phyloP scores from a whole-genome alignment of 2,329 filamentous ascomycete species.

The Trichoderma aggressivum region DNA sequence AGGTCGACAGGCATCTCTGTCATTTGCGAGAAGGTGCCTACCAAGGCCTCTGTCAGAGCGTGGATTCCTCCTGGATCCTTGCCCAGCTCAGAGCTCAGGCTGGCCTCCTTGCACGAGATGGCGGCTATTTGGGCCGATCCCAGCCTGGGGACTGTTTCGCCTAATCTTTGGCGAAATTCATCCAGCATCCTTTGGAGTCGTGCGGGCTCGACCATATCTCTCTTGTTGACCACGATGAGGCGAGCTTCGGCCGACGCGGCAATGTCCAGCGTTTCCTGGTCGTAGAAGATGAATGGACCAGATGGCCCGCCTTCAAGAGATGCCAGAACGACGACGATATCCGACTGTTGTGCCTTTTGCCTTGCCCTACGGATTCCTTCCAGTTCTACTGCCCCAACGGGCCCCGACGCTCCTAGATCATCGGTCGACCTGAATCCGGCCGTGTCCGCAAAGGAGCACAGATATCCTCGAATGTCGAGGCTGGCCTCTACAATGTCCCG shows the following conservation, averaged over 20 bases:
- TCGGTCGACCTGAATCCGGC: conserved; percentile 70
- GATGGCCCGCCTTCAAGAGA: conserved; percentile 58
- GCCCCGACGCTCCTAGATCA: background rate
- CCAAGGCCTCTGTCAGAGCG: conserved; percentile 63
- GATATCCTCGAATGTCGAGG: conserved; percentile 83
- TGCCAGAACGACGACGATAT: conserved; percentile 78
- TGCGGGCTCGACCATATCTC: conserved; percentile 44
- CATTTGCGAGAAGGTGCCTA: conserved; percentile 65
- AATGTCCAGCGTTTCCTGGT: conserved; percentile 53
- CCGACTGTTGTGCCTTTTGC: conserved; percentile 74
- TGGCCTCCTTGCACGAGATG: conserved; percentile 70
- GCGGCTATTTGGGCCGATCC: conserved; percentile 38
- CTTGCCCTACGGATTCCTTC: conserved; percentile 89
- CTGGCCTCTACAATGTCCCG: conserved; percentile 90
- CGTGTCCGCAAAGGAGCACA: conserved; percentile 93
- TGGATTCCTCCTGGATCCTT: conserved; percentile 65
- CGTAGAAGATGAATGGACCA: conserved; percentile 46
- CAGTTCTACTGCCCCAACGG: conserved; percentile 70
- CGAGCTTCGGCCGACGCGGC: conserved; percentile 47
- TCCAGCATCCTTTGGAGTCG: conserved; percentile 39
- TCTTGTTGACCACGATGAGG: conserved; percentile 62
- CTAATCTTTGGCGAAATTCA: conserved; percentile 35
- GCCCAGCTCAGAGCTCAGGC: conserved; percentile 25
- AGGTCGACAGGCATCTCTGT: conserved; percentile 68
- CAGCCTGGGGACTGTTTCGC: conserved; percentile 25